Base-by-base conservation (phyloP, 2,329 filamentous ascomycete genomes). In the Trichoderma citrinoviride region DNA sequence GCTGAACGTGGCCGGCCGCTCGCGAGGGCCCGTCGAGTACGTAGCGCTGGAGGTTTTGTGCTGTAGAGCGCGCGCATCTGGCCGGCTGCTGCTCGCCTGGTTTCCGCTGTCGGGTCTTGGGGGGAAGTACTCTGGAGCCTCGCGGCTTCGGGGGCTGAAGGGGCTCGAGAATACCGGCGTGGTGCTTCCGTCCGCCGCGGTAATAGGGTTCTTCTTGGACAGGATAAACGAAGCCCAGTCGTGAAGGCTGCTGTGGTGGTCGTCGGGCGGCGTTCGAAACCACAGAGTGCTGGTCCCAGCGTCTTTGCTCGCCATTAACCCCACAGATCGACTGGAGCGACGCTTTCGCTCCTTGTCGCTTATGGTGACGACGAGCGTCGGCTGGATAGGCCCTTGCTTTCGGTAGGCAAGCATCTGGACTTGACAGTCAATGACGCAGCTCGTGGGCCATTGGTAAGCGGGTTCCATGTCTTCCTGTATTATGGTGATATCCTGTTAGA, bases 301-400 rank as follows among this genome's bases (percentile, higher is more conserved):
- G 17, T 86, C 83, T 71, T 83, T 86, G 65, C 76, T 81, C 10
- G 82, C 74, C 19, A 81, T 82, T 23, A 89, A 77, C 3, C 84
- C 84, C 4, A 84, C 82, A 3, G 87, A 85, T 66, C 87, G 81
- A 69, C 87, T 89, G 53, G 87, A 89, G 66, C 87, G 81, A 56
- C 87, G 83, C 70, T 88, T 89, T 63, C 85, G 83, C 67, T 87
- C 78, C 72, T 86, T 88, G 68, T 89, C 86, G 43, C 81, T 79
- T 54, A 89, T 76, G 68, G 79, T 84, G 43, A 89, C 72, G 52
- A 87, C 78, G 14, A 90, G 79, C 6, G 87, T 89, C 1, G 85
- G 85, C 7, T 86, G 75, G 5, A 83, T 78, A 12, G 84, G 82
- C 0, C 83, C 83, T 70, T 88, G 85, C 70, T 89, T 89, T 57